Percentiles rank a stretch among this genome's conserved stretches.
These are phyloP conservation scores for Phytophthora palmivora DNA, from an alignment of 352 stramenopile genomes.

Conservation along the genomic window DNA sequence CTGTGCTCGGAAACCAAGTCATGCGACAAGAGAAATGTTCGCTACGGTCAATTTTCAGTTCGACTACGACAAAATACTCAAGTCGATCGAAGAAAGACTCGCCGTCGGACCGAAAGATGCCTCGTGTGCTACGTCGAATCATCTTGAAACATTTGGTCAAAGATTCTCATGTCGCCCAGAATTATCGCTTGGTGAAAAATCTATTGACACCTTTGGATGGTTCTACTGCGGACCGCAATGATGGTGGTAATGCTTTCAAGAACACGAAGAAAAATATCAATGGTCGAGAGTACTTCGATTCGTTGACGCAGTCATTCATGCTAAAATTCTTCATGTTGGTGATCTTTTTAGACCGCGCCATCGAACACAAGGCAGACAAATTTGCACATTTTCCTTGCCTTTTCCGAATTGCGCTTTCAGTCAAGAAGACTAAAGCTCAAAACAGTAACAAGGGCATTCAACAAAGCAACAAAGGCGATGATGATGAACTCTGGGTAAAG, in stretches of 20 bases:
- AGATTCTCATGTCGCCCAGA: constrained; percentile 61
- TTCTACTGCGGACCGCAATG: constrained; percentile 44
- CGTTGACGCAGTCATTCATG: constrained; percentile 89
- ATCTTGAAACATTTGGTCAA: constrained; percentile 75
- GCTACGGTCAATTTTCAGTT: constrained; percentile 59
- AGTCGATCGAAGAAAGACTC: constrained; percentile 31
- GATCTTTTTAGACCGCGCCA: constrained; percentile 92
- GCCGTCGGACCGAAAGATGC: constrained; percentile 49
- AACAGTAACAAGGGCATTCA: constrained; percentile 3
- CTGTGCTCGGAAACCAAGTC: constrained; percentile 73
- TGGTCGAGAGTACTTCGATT: constrained; percentile 80
- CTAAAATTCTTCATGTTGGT: constrained; percentile 94
- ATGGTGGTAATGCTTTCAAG: constrained; percentile 51
- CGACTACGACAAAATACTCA: constrained; percentile 16
- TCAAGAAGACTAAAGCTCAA: constrained; percentile 8
- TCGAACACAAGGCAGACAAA: constrained; percentile 73
- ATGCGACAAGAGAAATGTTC: constrained; percentile 70
- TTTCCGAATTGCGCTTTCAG: constrained; percentile 69
- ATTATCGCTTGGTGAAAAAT: constrained; percentile 76
- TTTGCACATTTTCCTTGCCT: constrained; percentile 90
- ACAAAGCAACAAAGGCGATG: constrained; percentile 10
- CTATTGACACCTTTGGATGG: constrained; percentile 72
- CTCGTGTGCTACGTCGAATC: constrained; percentile 58
- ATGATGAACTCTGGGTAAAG: constrained; percentile 77
- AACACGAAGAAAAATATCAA: constrained; percentile 79